A percentile compares a stretch with the other conserved stretches of the same genome.
Evolutionary conservation across 2,329 filamentous ascomycete genomes (phyloP).

Genomic region (Onygena corvina): DNA sequence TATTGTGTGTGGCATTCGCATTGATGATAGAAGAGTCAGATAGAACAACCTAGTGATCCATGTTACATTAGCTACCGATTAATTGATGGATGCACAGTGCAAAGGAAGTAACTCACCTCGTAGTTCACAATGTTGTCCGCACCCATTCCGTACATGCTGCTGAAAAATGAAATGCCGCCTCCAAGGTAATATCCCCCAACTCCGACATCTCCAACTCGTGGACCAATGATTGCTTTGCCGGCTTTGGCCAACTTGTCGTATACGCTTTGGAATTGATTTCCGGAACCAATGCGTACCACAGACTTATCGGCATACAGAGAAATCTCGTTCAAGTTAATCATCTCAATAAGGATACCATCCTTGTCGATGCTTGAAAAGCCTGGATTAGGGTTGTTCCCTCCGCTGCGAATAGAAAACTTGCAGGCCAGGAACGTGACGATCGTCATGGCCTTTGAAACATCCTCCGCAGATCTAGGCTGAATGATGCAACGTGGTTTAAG

Average conservation of each 20-base stretch:
- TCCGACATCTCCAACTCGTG: background rate
- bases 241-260: background rate
- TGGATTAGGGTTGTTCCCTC: background rate
- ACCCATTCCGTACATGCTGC: background rate
- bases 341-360: constrained; percentile 1
- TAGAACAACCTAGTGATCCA: constrained; percentile 27
- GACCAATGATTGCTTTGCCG: background rate
- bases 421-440: background rate
- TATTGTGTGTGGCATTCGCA: constrained; percentile 20
- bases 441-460: background rate
- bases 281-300: background rate
- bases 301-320: background rate
- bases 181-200: background rate
- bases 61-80: background rate
- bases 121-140: background rate
- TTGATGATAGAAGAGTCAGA: constrained; percentile 24
- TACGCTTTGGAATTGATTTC: background rate
- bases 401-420: background rate
- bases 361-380: background rate
- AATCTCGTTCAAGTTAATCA: background rate
- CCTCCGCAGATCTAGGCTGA: background rate
- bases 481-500: background rate
- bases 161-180: background rate
- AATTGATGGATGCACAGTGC: background rate
- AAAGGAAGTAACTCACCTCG: background rate